Percentiles rank a stretch among this genome's conserved stretches.
Conservation (phyloP, 164 flowering plant species). For the Stephania japonica region DNA sequence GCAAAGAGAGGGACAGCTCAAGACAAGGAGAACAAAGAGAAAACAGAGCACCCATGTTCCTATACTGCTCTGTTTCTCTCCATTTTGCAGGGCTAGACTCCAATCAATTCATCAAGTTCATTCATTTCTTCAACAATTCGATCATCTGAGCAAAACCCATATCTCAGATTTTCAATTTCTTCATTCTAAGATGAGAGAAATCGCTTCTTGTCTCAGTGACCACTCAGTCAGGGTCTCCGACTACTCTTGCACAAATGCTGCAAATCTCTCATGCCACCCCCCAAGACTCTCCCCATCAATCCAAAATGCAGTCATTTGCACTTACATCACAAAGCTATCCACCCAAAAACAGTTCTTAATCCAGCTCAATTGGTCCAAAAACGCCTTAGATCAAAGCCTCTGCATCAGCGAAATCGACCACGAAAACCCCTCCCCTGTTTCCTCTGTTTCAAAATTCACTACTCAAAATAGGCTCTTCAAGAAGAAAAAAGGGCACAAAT, state of each 20-base stretch:
- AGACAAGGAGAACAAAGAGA: slow-evolving; percentile 2
- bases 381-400: slow-evolving; percentile 43
- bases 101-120: too few relatives aligned
- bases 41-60: slow-evolving; percentile 1
- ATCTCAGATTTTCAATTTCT: not conserved
- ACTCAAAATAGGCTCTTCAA: slow-evolving; percentile 43
- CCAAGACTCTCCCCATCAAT: slow-evolving; percentile 39
- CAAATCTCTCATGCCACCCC: slow-evolving; percentile 17
- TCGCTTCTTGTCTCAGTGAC: slow-evolving; percentile 71
- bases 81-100: too few relatives aligned
- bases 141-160: not conserved
- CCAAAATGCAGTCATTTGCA: slow-evolving; percentile 51
- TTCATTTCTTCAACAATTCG: not conserved
- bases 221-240: slow-evolving; percentile 62
- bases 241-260: slow-evolving; percentile 54
- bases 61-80: too few relatives aligned
- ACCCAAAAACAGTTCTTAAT: slow-evolving; percentile 39
- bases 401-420: slow-evolving; percentile 31
- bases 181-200: slow-evolving; percentile 50
- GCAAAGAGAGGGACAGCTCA: slow-evolving; percentile 1
- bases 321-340: slow-evolving; percentile 50
- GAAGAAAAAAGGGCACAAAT: slow-evolving; percentile 60
- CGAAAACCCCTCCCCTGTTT: slow-evolving; percentile 28
- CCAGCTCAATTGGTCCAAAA: slow-evolving; percentile 64
- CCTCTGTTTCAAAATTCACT: slow-evolving; percentile 35